These are phyloP conservation scores for Hypoxylon sp. DNA, from an alignment of 2,329 filamentous ascomycete species.

Conservation along the genomic window DNA sequence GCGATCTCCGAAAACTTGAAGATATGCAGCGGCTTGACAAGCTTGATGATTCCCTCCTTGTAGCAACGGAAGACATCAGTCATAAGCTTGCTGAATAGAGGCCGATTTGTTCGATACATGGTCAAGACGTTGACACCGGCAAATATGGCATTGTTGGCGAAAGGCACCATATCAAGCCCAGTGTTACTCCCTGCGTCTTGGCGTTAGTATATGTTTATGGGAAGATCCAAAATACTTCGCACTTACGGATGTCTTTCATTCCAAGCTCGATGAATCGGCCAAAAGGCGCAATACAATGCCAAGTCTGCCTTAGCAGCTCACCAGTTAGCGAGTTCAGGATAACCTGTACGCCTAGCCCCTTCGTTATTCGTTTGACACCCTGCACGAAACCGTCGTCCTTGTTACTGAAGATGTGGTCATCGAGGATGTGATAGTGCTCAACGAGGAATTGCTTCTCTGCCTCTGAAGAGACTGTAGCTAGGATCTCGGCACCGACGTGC, in stretches of 20 bases:
- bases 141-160: conserved; percentile 51
- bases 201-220: conserved; percentile 10
- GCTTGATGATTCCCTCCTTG: conserved; percentile 47
- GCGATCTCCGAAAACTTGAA: conserved; percentile 51
- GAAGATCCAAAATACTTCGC: not conserved
- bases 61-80: conserved; percentile 47
- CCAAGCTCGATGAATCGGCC: conserved; percentile 51
- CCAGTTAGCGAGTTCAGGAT: conserved; percentile 50
- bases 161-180: conserved; percentile 51
- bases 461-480: conserved; percentile 50
- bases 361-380: conserved; percentile 51
- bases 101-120: conserved; percentile 51
- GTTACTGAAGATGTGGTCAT: conserved; percentile 51
- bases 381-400: conserved; percentile 50
- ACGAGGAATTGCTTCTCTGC: conserved; percentile 49
- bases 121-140: conserved; percentile 50
- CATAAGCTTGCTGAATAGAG: conserved; percentile 49
- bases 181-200: conserved; percentile 45
- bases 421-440: conserved; percentile 47
- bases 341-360: conserved; percentile 48
- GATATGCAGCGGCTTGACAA: conserved; percentile 48
- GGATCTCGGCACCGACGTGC: conserved; percentile 48
- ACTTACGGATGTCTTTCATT: conserved; percentile 49
- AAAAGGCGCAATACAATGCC: conserved; percentile 52
- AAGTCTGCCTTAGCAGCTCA: conserved; percentile 50